These are phyloP conservation scores for Pichia paraexigua DNA, from an alignment of 805 yeast genomes.

Conservation along the genomic window DNA sequence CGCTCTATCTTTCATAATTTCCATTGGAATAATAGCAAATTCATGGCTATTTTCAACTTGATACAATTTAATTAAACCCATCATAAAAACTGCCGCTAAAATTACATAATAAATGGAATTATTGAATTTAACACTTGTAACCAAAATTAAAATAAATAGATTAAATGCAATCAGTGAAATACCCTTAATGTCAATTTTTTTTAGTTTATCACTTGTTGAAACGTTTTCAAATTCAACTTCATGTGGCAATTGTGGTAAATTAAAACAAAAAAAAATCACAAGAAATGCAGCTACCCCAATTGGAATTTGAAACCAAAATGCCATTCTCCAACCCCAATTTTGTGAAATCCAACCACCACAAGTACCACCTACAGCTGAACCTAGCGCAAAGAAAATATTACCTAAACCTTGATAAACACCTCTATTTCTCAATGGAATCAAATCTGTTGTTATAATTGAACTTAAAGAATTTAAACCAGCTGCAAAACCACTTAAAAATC, in stretches of 20 bases:
- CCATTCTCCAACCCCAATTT: slow-evolving; percentile 56
- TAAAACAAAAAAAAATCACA: slow-evolving; percentile 33
- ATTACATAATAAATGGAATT: background rate
- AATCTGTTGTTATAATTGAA: slow-evolving; percentile 71
- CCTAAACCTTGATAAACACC: slow-evolving; percentile 84
- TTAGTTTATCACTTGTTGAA: slow-evolving; percentile 37
- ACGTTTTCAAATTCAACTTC: slow-evolving; percentile 26
- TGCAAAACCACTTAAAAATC: slow-evolving; percentile 80
- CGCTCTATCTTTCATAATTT: slow-evolving; percentile 47
- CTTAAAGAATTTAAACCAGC: slow-evolving; percentile 81
- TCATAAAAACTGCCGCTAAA: background rate
- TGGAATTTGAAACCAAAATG: slow-evolving; percentile 50
- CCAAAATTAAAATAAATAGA: slow-evolving; percentile 26
- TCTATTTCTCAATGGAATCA: slow-evolving; percentile 71
- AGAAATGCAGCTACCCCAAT: slow-evolving; percentile 34
- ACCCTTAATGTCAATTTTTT: slow-evolving; percentile 45
- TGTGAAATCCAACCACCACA: slow-evolving; percentile 54
- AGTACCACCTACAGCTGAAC: slow-evolving; percentile 68
- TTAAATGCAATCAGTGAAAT: slow-evolving; percentile 25
- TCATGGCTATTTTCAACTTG: slow-evolving; percentile 16
- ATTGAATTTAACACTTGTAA: slow-evolving; percentile 33
- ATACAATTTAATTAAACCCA: slow-evolving; percentile 10
- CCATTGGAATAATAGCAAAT: slow-evolving; percentile 59
- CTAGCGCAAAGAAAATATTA: slow-evolving; percentile 70
- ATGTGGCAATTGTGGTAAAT: slow-evolving; percentile 38